Conservation (phyloP, 352 stramenopile genomes). For the Globisporangium perplexum region DNA sequence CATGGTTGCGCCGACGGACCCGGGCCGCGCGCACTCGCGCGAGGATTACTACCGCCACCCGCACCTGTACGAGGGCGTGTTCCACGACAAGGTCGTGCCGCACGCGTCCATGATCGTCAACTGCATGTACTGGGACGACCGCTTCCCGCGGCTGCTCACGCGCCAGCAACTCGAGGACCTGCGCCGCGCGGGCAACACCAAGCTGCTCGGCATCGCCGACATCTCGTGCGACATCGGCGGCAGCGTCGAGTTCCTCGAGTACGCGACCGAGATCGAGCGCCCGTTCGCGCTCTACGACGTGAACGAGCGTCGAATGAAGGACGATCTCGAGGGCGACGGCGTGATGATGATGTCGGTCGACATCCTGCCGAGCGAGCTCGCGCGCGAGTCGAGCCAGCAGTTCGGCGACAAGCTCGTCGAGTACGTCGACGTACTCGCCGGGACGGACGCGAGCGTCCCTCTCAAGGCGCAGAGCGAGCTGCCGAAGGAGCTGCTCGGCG, state of each 20-base stretch:
- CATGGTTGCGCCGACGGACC: slow-evolving; percentile 56
- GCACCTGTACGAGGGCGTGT: slow-evolving; percentile 86
- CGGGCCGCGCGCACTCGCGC: slow-evolving; percentile 18
- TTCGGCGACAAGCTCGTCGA: slow-evolving; percentile 92
- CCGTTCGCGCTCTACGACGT: slow-evolving; percentile 92
- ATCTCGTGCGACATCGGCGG: slow-evolving; percentile 95
- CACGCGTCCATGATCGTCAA: slow-evolving; percentile 93
- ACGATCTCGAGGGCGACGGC: slow-evolving; percentile 62
- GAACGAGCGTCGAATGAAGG: slow-evolving; percentile 56
- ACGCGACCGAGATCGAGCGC: slow-evolving; percentile 91
- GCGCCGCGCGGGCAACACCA: slow-evolving; percentile 54
- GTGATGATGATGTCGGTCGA: slow-evolving; percentile 95
- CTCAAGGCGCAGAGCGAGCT: slow-evolving; percentile 42
- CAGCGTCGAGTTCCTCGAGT: slow-evolving; percentile 92
- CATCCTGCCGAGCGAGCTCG: slow-evolving; percentile 94
- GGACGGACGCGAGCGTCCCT: slow-evolving; percentile 47
- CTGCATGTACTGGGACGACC: slow-evolving; percentile 96
- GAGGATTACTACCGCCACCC: slow-evolving; percentile 91
- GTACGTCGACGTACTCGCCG: slow-evolving; percentile 69
- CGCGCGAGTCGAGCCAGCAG: slow-evolving; percentile 91
- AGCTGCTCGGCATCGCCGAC: slow-evolving; percentile 90
- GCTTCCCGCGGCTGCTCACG: slow-evolving; percentile 90
- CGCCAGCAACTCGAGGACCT: slow-evolving; percentile 86
- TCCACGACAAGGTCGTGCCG: slow-evolving; percentile 88
- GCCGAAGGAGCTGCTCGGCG: slow-evolving; percentile 76